These are phyloP conservation scores for Cystofilobasidium capitatum DNA, from an alignment of 768 basidiomycete genomes.

Conservation along the genomic window DNA sequence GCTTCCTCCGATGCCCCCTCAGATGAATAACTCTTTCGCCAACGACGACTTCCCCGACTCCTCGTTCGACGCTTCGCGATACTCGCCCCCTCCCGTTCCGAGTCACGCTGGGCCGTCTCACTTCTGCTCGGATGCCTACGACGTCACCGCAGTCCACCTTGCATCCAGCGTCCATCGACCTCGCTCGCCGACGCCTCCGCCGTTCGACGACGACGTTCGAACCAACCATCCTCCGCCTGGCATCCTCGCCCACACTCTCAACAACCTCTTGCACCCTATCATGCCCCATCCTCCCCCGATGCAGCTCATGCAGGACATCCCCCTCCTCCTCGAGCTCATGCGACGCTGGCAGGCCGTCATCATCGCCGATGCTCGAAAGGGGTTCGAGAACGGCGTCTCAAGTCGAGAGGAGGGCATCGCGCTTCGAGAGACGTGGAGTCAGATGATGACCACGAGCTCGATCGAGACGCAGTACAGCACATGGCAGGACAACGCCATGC, in stretches of 20 bases:
- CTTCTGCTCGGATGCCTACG: no score
- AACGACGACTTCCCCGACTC: no score
- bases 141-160: no score
- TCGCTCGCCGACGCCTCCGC: neutral
- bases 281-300: neutral
- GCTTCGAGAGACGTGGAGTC: neutral
- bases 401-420: neutral
- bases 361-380: neutral
- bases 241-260: neutral
- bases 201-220: neutral
- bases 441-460: neutral
- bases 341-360: conserved; percentile 1
- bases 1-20: no score
- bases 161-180: no score
- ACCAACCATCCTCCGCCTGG: neutral
- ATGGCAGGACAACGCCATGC: neutral
- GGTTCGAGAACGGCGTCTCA: conserved; percentile 2
- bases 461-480: neutral
- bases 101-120: no score
- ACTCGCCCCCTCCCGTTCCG: no score
- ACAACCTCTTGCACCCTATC: neutral
- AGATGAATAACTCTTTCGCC: no score
- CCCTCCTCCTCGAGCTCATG: neutral
- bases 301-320: conserved; percentile 4
- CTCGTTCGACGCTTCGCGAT: no score